These are phyloP conservation scores for Lipomyces starkeyi DNA, from an alignment of 805 yeast genomes.

Conservation along the genomic window DNA sequence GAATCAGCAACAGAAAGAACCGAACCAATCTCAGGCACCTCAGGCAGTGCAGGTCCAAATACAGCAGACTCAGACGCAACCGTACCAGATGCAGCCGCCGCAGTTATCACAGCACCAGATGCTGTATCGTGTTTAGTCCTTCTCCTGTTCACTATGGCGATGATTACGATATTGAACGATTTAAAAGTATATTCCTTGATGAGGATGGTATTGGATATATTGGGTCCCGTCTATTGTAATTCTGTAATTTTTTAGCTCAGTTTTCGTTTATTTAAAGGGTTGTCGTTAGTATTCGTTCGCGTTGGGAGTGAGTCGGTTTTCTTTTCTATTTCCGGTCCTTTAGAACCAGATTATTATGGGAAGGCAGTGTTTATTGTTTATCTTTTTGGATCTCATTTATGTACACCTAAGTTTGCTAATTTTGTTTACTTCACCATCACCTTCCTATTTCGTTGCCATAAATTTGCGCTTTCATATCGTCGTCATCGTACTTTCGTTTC, in stretches of 20 bases:
- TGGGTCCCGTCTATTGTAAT: no score
- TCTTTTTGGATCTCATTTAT: not conserved
- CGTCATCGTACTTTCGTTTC: not conserved
- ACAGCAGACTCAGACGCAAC: not conserved
- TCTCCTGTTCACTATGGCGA: not conserved
- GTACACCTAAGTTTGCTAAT: not conserved
- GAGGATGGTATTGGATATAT: not conserved
- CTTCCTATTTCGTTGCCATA: not conserved
- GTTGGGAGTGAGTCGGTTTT: not conserved
- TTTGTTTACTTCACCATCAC: not conserved
- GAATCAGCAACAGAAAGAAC: not conserved
- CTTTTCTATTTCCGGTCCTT: not conserved
- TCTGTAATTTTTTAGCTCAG: not conserved
- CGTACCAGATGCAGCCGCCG: not conserved
- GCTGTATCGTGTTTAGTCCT: conserved; percentile 2
- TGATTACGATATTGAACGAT: not conserved
- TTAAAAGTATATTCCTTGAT: not conserved
- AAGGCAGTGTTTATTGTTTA: not conserved
- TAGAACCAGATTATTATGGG: not conserved
- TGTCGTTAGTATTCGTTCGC: not conserved
- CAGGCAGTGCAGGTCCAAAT: conserved; percentile 5
- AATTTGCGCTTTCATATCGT: not conserved
- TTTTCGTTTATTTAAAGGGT: not conserved
- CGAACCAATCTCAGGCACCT: not conserved
- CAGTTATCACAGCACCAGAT: conserved; percentile 1